Conservation (phyloP, 2,329 filamentous ascomycete genomes). For the Trichoderma guizhouense region DNA sequence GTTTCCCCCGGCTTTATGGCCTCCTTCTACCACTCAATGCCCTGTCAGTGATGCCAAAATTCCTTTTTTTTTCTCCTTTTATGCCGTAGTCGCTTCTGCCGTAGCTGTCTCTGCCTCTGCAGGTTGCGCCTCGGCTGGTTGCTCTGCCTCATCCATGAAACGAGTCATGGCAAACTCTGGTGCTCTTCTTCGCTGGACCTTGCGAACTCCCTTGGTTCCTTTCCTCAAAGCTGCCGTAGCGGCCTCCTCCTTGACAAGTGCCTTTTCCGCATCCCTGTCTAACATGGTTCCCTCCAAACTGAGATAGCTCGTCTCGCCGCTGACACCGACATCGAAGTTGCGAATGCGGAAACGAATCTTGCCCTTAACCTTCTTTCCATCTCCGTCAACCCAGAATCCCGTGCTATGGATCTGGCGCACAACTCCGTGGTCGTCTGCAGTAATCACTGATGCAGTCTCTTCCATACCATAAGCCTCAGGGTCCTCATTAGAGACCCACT, state of each 20-base stretch:
- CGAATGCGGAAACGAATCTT: slow-evolving; percentile 74
- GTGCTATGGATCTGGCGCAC: slow-evolving; percentile 52
- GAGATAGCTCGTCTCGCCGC: slow-evolving; percentile 73
- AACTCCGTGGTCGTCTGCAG: slow-evolving; percentile 50
- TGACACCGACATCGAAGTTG: slow-evolving; percentile 77
- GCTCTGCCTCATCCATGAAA: slow-evolving; percentile 47
- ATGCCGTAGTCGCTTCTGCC: too few species aligned
- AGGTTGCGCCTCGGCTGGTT: slow-evolving; percentile 10
- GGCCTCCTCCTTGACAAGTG: slow-evolving; percentile 45
- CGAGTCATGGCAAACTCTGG: slow-evolving; percentile 58
- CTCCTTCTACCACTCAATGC: neutral
- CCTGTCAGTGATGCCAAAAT: slow-evolving; percentile 21
- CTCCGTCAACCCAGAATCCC: slow-evolving; percentile 72
- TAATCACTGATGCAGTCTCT: slow-evolving; percentile 39
- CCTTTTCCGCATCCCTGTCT: slow-evolving; percentile 61
- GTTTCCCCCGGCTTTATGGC: neutral
- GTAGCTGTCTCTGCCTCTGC: neutral
- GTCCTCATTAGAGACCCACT: slow-evolving; percentile 63
- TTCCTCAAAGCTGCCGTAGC: slow-evolving; percentile 38
- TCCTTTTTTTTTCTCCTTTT: slow-evolving; percentile 11
- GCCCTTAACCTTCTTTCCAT: slow-evolving; percentile 66
- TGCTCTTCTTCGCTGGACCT: slow-evolving; percentile 35
- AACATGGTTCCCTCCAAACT: slow-evolving; percentile 89
- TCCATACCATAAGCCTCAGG: slow-evolving; percentile 41
- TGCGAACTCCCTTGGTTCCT: slow-evolving; percentile 34